A percentile compares a stretch with the other conserved stretches of the same genome.
Evolutionary conservation across 768 basidiomycete species (phyloP).

Genomic region (Rubroboletus pulcherrimus): DNA sequence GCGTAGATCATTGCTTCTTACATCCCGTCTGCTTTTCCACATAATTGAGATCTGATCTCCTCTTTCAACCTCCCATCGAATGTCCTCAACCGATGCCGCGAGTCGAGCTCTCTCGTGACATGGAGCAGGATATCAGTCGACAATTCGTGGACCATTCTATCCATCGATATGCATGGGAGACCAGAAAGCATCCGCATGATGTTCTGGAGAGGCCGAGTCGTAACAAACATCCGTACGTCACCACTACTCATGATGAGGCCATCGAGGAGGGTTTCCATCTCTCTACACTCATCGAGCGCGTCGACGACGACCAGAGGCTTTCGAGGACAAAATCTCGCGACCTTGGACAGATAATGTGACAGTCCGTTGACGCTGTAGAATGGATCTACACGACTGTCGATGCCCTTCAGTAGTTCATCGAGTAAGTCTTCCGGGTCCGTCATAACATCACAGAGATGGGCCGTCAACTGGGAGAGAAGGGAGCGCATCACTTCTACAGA

Average conservation of each 20-base stretch:
- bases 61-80: constrained; percentile 1
- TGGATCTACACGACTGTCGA: not conserved
- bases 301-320: constrained; percentile 17
- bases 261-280: constrained; percentile 5
- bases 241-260: not conserved
- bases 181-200: not conserved
- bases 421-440: not conserved
- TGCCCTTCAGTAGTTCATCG: constrained; percentile 3
- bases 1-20: not conserved
- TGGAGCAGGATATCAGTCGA: constrained; percentile 8
- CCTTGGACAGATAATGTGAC: not conserved
- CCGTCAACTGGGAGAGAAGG: constrained; percentile 16
- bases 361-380: constrained; percentile 7
- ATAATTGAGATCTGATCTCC: constrained; percentile 6
- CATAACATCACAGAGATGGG: not conserved
- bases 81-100: constrained; percentile 1
- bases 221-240: constrained; percentile 1
- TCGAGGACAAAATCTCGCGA: not conserved
- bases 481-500: constrained; percentile 17
- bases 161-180: constrained; percentile 11
- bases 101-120: constrained; percentile 9
- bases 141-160: not conserved
- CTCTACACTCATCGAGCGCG: constrained; percentile 22
- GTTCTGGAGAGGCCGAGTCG: constrained; percentile 6
- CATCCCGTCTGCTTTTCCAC: constrained; percentile 20